These are phyloP conservation scores for Venturia asperata DNA, from an alignment of 2,329 filamentous ascomycete genomes.

Conservation along the genomic window DNA sequence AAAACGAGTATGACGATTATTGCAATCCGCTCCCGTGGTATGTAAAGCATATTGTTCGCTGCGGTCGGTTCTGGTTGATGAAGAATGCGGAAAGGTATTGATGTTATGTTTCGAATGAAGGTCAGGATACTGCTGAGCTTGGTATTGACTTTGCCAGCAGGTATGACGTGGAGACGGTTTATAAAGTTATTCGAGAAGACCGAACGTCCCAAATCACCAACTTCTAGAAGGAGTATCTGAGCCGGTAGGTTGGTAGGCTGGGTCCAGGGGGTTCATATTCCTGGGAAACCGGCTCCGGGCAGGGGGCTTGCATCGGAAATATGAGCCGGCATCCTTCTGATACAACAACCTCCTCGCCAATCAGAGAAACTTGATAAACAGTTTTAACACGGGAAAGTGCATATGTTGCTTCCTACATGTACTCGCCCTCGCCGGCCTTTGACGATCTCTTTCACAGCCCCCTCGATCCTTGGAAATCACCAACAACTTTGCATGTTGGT, in stretches of 20 bases:
- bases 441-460: background rate
- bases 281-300: background rate
- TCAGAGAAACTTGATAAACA: background rate
- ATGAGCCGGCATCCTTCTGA: background rate
- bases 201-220: background rate
- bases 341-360: background rate
- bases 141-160: background rate
- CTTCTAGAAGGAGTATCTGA: slow-evolving; percentile 7
- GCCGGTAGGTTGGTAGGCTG: background rate
- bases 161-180: background rate
- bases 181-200: background rate
- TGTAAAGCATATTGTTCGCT: background rate
- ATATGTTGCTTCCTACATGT: background rate
- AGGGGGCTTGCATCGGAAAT: background rate
- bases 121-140: background rate
- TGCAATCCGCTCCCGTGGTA: background rate
- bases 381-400: background rate
- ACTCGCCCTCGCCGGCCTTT: background rate
- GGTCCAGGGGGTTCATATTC: background rate
- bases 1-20: background rate
- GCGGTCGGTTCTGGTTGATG: background rate
- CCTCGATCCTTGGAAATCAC: background rate
- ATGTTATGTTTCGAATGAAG: background rate
- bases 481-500: slow-evolving; percentile 6
- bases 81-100: background rate